Evolutionary conservation across 2,329 filamentous ascomycete genomes (phyloP).

Genomic region (Trichoderma sp.): DNA sequence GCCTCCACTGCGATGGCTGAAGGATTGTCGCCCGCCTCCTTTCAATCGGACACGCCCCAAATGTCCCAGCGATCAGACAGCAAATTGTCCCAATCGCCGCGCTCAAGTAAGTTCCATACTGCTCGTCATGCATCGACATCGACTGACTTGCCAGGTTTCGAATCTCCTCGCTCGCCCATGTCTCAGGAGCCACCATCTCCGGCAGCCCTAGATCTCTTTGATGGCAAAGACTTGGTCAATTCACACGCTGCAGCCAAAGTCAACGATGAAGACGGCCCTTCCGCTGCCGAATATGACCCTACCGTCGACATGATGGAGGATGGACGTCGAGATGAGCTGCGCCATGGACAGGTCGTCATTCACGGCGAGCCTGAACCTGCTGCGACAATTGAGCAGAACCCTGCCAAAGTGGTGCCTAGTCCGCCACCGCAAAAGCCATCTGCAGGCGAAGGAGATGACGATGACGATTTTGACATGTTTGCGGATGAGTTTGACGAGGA

Average conservation of each 20-base stretch:
- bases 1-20: conserved; percentile 59
- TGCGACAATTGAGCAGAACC: conserved; percentile 32
- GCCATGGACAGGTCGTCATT: conserved; percentile 58
- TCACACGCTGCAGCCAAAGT: conserved; percentile 49
- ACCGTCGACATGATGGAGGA: conserved; percentile 88
- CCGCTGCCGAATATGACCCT: conserved; percentile 92
- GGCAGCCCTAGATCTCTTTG: conserved; percentile 62
- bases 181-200: conserved; percentile 59
- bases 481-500: conserved; percentile 75
- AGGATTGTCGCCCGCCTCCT: conserved; percentile 56
- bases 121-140: not conserved
- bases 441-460: conserved; percentile 56
- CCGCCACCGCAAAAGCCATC: conserved; percentile 31
- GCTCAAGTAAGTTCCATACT: conserved; percentile 47
- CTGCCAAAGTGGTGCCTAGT: conserved; percentile 38
- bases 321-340: conserved; percentile 67
- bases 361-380: conserved; percentile 47
- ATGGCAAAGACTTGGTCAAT: conserved; percentile 70
- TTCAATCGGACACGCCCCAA: conserved; percentile 48
- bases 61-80: conserved; percentile 36
- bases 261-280: conserved; percentile 69
- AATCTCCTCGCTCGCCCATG: conserved; percentile 49
- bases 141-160: conserved; percentile 41
- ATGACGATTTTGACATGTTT: conserved; percentile 84
- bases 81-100: conserved; percentile 50